These are phyloP conservation scores for Yamadazyma kitorensis DNA, from an alignment of 805 yeast species.

Conservation along the genomic window DNA sequence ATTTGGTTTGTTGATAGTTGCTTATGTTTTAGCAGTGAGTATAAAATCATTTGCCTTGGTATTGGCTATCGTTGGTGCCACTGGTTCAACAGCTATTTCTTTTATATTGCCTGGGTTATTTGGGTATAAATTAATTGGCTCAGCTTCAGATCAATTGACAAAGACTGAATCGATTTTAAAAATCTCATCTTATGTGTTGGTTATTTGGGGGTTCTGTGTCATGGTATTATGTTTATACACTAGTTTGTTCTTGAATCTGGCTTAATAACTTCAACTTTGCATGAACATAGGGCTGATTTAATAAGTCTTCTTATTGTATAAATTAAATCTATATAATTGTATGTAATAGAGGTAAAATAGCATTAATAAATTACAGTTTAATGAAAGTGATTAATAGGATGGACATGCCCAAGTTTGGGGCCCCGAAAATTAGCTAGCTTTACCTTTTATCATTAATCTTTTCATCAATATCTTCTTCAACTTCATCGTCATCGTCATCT, in stretches of 20 bases:
- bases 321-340: no score
- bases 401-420: neutral
- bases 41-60: conserved; percentile 67
- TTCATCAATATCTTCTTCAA: conserved; percentile 1
- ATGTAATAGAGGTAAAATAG: no score
- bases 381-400: neutral
- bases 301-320: no score
- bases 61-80: conserved; percentile 73
- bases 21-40: conserved; percentile 56
- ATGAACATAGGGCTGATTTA: neutral
- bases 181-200: conserved; percentile 38
- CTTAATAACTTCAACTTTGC: conserved; percentile 3
- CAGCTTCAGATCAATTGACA: conserved; percentile 20
- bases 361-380: no score
- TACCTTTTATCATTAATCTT: neutral
- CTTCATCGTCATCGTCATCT: conserved; percentile 9
- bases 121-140: conserved; percentile 55
- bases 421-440: no score
- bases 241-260: conserved; percentile 37
- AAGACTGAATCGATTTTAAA: conserved; percentile 28
- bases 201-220: conserved; percentile 51
- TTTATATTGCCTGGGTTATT: conserved; percentile 77
- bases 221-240: conserved; percentile 55
- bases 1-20: conserved; percentile 37
- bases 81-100: conserved; percentile 78